Base-by-base conservation (phyloP, 192 early-diverging fungal genomes). In the Rhizophagus sp. region DNA sequence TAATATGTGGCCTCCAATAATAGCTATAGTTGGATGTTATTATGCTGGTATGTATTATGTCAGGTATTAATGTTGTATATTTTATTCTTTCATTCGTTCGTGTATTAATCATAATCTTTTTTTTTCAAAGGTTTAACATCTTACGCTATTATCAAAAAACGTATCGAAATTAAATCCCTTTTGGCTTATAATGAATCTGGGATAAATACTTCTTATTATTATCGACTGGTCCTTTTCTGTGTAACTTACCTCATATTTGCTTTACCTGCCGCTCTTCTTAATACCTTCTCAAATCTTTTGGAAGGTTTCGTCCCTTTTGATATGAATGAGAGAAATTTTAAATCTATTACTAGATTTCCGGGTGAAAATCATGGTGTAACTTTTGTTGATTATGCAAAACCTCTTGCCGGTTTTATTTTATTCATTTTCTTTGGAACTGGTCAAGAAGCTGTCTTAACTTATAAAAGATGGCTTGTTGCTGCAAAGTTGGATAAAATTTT, bases 381-480 rank as follows among this genome's bases (percentile, higher is more conserved):
- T 2, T 36, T 76, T 12, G n/a, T 76, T 10, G 74, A 76, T 63
- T 76, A 76, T 41, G 52, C 62, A 0, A 76, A 76, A 76, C 74
- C 74, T 5, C 41, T 76, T 19, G 8, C 61, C 5, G 74, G 74
- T 41, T 63, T 76, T 24, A 34, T 76, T 34, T 27, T 76, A 19
- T 76, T 76, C 39, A 34, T 76, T 15, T 76, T 76, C 27, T 76
- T 76, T 63, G 74, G 74, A 8, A 76, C 74, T 7, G 74, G 74
- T n/a, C 74, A 76, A 63, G 74, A 76, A 63, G 74, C 74, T 13
- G 25, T 76, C 22, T 0, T 2, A 25, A 36, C 30, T 24, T 76
- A 76, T 76, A 17, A 9, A 36, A 63, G 1, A 62, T 76, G 50
- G 50, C 19, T 4, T 13, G 22, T 5, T 22, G 1, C 13, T 17